Evolutionary conservation across 257 asterid genomes (phyloP).

Genomic region (Anisodus acutangulus): DNA sequence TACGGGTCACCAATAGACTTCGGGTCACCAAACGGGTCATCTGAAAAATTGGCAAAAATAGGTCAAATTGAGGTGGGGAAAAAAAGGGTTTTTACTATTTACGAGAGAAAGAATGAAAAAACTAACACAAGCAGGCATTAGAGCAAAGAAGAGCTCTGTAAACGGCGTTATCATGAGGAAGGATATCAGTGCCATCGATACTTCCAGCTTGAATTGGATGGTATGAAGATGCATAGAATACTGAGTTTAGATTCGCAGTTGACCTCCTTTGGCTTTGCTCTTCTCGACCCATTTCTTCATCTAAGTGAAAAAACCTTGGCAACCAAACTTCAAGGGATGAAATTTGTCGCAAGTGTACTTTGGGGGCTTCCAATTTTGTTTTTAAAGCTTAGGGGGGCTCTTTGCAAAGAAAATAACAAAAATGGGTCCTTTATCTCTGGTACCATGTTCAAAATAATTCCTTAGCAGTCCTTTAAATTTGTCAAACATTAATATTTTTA

Average conservation of each 20-base stretch:
- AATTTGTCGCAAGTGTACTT: neutral
- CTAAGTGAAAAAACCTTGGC: neutral
- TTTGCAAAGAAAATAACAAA: too few relatives aligned
- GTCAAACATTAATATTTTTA: too few relatives aligned
- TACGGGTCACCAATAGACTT: constrained; percentile 82
- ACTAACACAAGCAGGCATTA: constrained; percentile 79
- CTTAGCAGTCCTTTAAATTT: too few relatives aligned
- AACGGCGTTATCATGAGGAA: constrained; percentile 85
- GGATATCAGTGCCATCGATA: constrained; percentile 91
- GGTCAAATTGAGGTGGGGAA: neutral
- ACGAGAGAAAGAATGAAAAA: neutral
- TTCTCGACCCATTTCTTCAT: neutral
- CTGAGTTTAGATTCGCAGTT: constrained; percentile 50
- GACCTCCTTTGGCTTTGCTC: neutral
- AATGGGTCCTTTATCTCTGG: too few relatives aligned
- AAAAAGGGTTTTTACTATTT: neutral
- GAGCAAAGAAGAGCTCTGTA: constrained; percentile 90
- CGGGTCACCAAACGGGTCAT: constrained; percentile 92
- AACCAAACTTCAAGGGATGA: neutral
- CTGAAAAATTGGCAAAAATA: constrained; percentile 42
- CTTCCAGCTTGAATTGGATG: constrained; percentile 99
- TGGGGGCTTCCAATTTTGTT: neutral
- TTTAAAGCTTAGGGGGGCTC: too few relatives aligned
- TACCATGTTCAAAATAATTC: too few relatives aligned
- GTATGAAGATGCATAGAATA: constrained; percentile 79